These are phyloP conservation scores for Yamadazyma atmosphaerica DNA, from an alignment of 1,139 yeast species.

Conservation along the genomic window DNA sequence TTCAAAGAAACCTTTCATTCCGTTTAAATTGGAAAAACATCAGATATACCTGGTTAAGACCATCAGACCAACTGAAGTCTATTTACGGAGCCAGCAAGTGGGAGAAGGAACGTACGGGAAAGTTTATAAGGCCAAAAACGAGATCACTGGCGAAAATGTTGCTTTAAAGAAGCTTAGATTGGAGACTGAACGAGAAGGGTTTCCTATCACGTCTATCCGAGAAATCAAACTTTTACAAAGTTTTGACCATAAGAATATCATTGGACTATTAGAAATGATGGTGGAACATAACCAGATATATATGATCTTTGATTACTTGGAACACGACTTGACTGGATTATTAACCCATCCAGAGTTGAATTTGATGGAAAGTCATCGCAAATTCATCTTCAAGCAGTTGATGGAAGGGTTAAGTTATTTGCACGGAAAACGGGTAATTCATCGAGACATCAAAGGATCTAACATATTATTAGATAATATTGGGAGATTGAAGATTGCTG, in stretches of 20 bases:
- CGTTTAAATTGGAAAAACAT: conserved; percentile 18
- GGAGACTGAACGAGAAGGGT: conserved; percentile 89
- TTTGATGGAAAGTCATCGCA: conserved; percentile 67
- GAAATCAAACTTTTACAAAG: conserved; percentile 87
- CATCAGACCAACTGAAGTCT: conserved; percentile 27
- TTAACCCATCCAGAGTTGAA: conserved; percentile 72
- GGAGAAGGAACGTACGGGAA: conserved; percentile 56
- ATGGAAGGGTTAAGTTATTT: conserved; percentile 79
- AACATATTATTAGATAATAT: conserved; percentile 72
- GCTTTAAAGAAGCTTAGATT: conserved; percentile 83
- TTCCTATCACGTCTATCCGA: conserved; percentile 93
- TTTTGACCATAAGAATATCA: conserved; percentile 80
- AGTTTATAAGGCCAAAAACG: conserved; percentile 60
- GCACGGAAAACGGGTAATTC: conserved; percentile 78
- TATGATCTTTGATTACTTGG: conserved; percentile 93
- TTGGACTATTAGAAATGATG: conserved; percentile 86
- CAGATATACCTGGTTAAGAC: conserved; percentile 39
- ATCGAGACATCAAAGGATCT: conserved; percentile 93
- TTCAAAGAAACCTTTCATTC: conserved; percentile 1
- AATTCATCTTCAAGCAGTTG: conserved; percentile 73
- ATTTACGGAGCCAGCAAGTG: conserved; percentile 44
- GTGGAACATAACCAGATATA: conserved; percentile 75
- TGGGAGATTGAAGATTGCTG: conserved; percentile 84
- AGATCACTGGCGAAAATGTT: conserved; percentile 66
- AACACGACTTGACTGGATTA: conserved; percentile 89